phyloP scores from a whole-genome alignment of 805 yeast species.

The Blastobotrys muscicola region DNA sequence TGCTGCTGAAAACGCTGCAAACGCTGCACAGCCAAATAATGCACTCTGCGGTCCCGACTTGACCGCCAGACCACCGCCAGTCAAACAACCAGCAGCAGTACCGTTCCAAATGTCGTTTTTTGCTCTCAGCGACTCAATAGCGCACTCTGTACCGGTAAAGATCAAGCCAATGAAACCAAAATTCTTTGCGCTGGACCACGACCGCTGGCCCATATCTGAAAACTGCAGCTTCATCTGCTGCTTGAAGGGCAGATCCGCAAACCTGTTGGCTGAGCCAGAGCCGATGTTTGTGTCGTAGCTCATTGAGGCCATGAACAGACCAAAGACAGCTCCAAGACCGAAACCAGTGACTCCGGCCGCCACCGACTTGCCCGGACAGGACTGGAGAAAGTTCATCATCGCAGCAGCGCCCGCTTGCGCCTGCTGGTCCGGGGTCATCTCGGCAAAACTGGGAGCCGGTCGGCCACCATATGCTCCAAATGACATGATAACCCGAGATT shows the following conservation, averaged over 20 bases:
- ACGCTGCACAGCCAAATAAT: slow-evolving; percentile 88
- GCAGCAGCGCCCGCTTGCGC: slow-evolving; percentile 82
- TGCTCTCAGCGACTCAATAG: slow-evolving; percentile 75
- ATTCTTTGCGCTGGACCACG: slow-evolving; percentile 84
- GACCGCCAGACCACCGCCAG: slow-evolving; percentile 92
- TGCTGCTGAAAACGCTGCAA: slow-evolving; percentile 75
- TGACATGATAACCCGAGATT: background rate
- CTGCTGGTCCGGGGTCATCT: slow-evolving; percentile 86
- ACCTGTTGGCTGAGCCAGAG: slow-evolving; percentile 40
- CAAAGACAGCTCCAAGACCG: slow-evolving; percentile 90
- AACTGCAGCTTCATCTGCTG: slow-evolving; percentile 91
- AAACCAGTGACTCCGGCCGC: slow-evolving; percentile 93
- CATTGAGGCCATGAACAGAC: slow-evolving; percentile 76
- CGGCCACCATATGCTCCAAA: slow-evolving; percentile 1
- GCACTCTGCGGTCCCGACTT: slow-evolving; percentile 94
- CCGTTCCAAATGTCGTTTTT: slow-evolving; percentile 91
- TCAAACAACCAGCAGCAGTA: slow-evolving; percentile 84
- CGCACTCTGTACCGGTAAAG: slow-evolving; percentile 87
- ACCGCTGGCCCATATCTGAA: slow-evolving; percentile 81
- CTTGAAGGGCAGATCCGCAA: slow-evolving; percentile 77
- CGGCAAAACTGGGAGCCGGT: slow-evolving; percentile 20
- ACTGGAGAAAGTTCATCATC: slow-evolving; percentile 74
- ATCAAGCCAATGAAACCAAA: slow-evolving; percentile 90
- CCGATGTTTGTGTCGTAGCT: slow-evolving; percentile 75
- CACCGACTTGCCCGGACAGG: slow-evolving; percentile 90